These are phyloP conservation scores for Gnomoniopsis sp. DNA, from an alignment of 2,329 filamentous ascomycete genomes.

Conservation along the genomic window DNA sequence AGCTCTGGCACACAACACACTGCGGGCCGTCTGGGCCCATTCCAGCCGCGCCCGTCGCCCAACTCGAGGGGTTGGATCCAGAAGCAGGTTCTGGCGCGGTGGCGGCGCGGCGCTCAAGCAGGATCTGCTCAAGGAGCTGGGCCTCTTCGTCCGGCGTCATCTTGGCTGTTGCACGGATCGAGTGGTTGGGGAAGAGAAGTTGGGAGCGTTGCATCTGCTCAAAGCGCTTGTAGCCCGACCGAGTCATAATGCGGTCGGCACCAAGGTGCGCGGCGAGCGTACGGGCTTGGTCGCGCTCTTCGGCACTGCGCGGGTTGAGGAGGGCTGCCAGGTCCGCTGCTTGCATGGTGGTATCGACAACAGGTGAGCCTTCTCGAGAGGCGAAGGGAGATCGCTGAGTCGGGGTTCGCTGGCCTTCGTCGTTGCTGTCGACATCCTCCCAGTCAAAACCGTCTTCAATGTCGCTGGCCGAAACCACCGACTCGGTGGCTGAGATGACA, in stretches of 20 bases:
- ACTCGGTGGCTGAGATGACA: constrained; percentile 61
- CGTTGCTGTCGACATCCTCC: constrained; percentile 41
- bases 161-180: constrained; percentile 36
- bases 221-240: constrained; percentile 69
- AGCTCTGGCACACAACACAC: constrained; percentile 89
- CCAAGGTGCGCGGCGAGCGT: constrained; percentile 77
- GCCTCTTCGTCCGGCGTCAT: constrained; percentile 57
- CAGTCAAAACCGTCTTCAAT: constrained; percentile 28
- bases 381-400: constrained; percentile 58
- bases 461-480: constrained; percentile 19
- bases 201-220: constrained; percentile 67
- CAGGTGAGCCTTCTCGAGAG: constrained; percentile 53
- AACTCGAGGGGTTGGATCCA: constrained; percentile 37
- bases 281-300: constrained; percentile 77
- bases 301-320: constrained; percentile 72
- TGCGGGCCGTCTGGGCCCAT: constrained; percentile 71
- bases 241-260: constrained; percentile 71
- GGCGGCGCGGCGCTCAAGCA: constrained; percentile 47
- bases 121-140: constrained; percentile 57
- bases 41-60: constrained; percentile 69
- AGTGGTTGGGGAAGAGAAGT: constrained; percentile 54
- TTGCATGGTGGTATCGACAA: constrained; percentile 60
- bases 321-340: constrained; percentile 71
- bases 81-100: constrained; percentile 19
- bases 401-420: constrained; percentile 64